Percentiles rank a stretch among this genome's conserved stretches.
Evolutionary conservation across 768 basidiomycete genomes (phyloP).

Genomic region (Rubroboletus satanas): DNA sequence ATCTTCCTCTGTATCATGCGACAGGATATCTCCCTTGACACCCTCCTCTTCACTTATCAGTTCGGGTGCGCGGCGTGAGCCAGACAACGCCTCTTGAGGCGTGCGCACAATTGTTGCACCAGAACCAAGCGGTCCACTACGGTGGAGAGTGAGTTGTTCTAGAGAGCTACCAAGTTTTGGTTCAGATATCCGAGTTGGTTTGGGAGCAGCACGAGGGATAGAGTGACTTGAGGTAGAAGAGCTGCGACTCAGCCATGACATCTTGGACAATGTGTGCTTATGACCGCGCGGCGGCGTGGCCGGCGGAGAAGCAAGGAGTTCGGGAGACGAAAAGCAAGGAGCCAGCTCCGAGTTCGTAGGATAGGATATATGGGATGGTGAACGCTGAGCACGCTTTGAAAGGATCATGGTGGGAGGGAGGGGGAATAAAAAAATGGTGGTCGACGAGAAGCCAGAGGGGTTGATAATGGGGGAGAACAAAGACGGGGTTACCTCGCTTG

Average conservation of each 20-base stretch:
- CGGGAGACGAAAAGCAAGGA: conserved; percentile 17
- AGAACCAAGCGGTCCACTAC: conserved; percentile 55
- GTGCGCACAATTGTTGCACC: conserved; percentile 77
- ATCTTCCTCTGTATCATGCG: conserved; percentile 14
- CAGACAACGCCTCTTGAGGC: conserved; percentile 68
- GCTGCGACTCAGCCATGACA: conserved; percentile 41
- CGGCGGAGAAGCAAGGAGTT: conserved; percentile 27
- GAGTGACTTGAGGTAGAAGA: conserved; percentile 29
- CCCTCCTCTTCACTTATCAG: conserved; percentile 12
- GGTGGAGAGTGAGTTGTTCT: conserved; percentile 28
- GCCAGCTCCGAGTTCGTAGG: conserved; percentile 26
- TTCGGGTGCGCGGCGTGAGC: conserved; percentile 16
- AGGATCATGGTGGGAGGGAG: conserved; percentile 24
- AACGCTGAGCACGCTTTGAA: conserved; percentile 20
- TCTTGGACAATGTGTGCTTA: conserved; percentile 38
- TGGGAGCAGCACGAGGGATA: conserved; percentile 31
- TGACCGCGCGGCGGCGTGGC: conserved; percentile 28
- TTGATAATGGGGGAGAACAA: conserved; percentile 14
- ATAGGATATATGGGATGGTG: conserved; percentile 13
- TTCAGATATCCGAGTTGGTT: conserved; percentile 43
- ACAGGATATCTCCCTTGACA: conserved; percentile 2
- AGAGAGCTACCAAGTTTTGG: conserved; percentile 36
- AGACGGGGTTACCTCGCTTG: conserved; percentile 4
- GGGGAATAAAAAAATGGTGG: background rate
- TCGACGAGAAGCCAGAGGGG: background rate